Evolutionary conservation across 2,329 filamentous ascomycete species (phyloP), one percentile per base, ranked within the genome.

Genomic region (Ophiostoma montium): DNA sequence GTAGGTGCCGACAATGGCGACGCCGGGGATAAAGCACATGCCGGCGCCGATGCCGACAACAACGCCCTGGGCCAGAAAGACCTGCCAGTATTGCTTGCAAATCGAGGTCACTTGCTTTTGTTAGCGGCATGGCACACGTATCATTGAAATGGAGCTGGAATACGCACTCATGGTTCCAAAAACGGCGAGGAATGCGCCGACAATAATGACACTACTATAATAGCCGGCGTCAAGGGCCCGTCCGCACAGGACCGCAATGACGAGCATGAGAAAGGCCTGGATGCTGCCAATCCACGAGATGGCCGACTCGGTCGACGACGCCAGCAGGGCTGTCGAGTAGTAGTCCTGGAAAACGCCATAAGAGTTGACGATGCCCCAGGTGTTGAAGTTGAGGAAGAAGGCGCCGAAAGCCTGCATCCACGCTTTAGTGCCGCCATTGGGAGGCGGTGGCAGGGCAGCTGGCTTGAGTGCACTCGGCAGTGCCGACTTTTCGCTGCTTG

Each of bases 1-100:
- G 41, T 81, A 82, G 0, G 77, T 80, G n/a, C 74, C 67, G 13
- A 77, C 65, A 27, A 79, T 62, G 21, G 72, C 68, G 30, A 76
- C 57, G 16, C 68, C 70, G 21, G 77, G 70, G 43, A 70, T 67
- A 61, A 78, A 76, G 55, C 78, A 63, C 49, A 78, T 61, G 2
- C 76, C 70, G 57, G 67, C 66, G 1, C 77, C 77, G 2, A 81
- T 61, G 0, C 78, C 76, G 19, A 73, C 69, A 39, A 74, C 76
- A 1, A 81, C 52, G 0, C 75, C 77, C 54, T 82, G 77, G 0
- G 68, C 63, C 0, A 76, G 63, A 21, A 75, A 64, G 0, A 76
- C 52, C 38, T 74, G 69, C 67, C 69, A 73, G 56, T 72, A 73
- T 19, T 58, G 55, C 0, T 57, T 60, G 33, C 59, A 58, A 10